Conservation (phyloP, 202 grass and related monocot species). For the Dendrocalamus latiflorus region DNA sequence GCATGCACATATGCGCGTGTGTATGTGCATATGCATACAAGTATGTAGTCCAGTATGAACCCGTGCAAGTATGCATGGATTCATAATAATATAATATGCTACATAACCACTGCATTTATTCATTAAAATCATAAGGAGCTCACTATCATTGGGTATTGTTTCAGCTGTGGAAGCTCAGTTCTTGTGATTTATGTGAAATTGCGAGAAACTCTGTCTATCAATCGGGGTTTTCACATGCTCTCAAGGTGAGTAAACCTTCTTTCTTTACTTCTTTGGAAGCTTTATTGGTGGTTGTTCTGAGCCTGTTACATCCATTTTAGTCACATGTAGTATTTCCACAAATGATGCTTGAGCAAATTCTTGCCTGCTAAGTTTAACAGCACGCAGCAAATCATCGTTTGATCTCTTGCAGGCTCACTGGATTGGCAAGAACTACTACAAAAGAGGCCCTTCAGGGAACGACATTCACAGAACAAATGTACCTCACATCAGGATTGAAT, state of each 20-base stretch:
- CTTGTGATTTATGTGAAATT: conserved; percentile 99
- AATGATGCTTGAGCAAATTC: neutral
- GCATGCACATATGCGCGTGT: neutral
- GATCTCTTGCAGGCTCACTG: conserved; percentile 69
- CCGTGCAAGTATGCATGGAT: neutral
- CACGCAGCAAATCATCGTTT: neutral
- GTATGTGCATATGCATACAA: no score
- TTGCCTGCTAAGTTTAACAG: conserved; percentile 18
- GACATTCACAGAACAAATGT: conserved; percentile 93
- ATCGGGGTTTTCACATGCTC: conserved; percentile 93
- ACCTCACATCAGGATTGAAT: conserved; percentile 86
- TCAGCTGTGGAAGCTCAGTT: conserved; percentile 96
- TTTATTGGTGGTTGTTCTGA: neutral
- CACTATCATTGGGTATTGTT: conserved; percentile 21
- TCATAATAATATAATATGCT: neutral
- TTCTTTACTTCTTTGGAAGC: neutral
- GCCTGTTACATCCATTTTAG: neutral
- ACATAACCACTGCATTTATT: neutral
- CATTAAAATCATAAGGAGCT: neutral
- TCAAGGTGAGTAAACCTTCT: conserved; percentile 49
- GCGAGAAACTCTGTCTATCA: conserved; percentile 93
- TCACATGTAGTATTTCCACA: neutral
- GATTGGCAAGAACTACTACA: conserved; percentile 93
- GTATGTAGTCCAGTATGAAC: neutral
- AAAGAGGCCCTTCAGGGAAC: conserved; percentile 71